Evolutionary conservation across 176 grass and related monocot genomes (phyloP), one percentile per base, ranked within the genome.

Genomic region (Oryza officinalis): DNA sequence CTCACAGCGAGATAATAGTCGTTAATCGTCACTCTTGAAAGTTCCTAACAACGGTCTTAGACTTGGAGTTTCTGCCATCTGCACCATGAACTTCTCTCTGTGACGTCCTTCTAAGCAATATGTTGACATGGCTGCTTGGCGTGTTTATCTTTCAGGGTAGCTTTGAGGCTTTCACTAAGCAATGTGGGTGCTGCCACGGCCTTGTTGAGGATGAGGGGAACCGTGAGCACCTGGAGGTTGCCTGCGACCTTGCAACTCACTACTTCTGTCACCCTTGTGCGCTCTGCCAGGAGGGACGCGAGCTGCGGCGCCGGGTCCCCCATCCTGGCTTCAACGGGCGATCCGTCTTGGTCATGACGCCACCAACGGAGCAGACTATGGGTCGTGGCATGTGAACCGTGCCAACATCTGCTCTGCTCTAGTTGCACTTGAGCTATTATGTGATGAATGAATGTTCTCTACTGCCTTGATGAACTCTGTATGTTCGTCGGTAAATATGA

Each of bases 201-300:
- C 44, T 87, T 0, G 23, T 84, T 0, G 86, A 88, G 79, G 82
- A 98, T 23, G 80, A 92, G 70, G 87, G 78, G 44, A 90, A 26
- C 54, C 87, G 77, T 3, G 93, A 98, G 82, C 78, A 72, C 63
- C 72, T 98, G 5, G 93, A 98, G 85, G 82, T 82, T 22, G 76
- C 69, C 17, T 92, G 89, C 0, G 96, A 98, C 73, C 81, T 95
- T 20, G 83, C 74, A 0, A 93, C 96, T 33, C 93, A 98, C 76
- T 98, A 90, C 54, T 32, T 90, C 20, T 95, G 93, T n/a, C 96
- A 98, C 85, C 83, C 85, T 17, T 98, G 91, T 2, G 91, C 96
- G 41, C 93, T 98, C 49, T 98, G 91, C 83, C 93, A 95, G 77
- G 96, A 98, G 63, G 93, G 91, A 3, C 92, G 93, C 0, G 91